Base-by-base conservation (phyloP, 345 rosid genomes). In the Excoecaria cochinchinensis region DNA sequence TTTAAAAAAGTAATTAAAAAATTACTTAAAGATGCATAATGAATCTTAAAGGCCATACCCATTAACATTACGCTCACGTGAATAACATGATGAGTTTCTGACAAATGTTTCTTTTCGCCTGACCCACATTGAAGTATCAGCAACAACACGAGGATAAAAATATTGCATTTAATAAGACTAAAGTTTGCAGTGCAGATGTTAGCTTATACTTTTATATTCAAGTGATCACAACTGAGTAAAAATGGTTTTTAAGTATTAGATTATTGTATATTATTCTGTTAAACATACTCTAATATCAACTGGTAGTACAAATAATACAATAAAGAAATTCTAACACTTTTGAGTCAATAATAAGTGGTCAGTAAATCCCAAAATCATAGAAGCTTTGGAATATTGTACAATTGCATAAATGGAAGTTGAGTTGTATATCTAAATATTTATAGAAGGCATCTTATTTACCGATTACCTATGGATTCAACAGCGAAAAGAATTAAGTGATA, bases 41-140 rank as follows among this genome's bases (percentile, higher is more conserved):
- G 44, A 56, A 58, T 55, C 51, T 39, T 53, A 74, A 56, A 73
- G 64, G 19, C 67, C 76, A 52, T 88, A 91, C 98, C 97, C 98
- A 70, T 90, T 87, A 73, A 89, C 77, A 74, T 74, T 46, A 21
- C 36, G 86, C 69, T 85, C 90, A 50, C 80, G 71, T 36, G 86
- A 76, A 74, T 82, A 67, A 68, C 86, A 75, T 67, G 92, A 83
- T 12, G 89, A 81, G 77, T 79, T 77, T 70, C 90, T 84, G 21
- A 57, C 76, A 63, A 52, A 75, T 25, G 87, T 46, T 74, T 67
- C 79, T 72, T 80, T 88, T 67, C 80, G 73, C 87, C 92, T 90
- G 81, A 71, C n/a, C 48, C 67, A 75, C n/a, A 73, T 39, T 53
- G 68, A 58, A 38, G 61, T 4, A 16, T 39, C 71, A 77, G 56